phyloP scores from a whole-genome alignment of 2,329 filamentous ascomycete species.

The Ophiostoma ulmi region DNA sequence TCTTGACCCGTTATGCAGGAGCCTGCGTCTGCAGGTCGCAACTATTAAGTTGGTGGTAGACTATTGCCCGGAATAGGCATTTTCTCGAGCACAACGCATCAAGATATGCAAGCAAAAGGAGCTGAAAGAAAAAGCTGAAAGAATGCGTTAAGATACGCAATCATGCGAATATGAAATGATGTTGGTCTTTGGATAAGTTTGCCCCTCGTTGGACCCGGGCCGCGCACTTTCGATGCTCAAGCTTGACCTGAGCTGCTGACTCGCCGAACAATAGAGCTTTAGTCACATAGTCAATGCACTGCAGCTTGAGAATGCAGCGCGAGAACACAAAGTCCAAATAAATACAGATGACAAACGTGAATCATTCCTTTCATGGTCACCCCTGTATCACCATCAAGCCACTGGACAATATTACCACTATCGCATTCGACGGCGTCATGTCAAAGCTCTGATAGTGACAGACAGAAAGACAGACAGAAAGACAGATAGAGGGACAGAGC shows the following conservation, averaged over 20 bases:
- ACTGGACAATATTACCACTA: not conserved
- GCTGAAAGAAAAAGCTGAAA: not conserved
- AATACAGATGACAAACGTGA: not conserved
- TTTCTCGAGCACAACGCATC: not conserved
- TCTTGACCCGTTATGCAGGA: not conserved
- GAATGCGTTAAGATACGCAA: not conserved
- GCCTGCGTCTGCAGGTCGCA: not conserved
- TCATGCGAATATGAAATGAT: not conserved
- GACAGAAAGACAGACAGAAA: not conserved
- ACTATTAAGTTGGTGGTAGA: not conserved
- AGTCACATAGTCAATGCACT: not conserved
- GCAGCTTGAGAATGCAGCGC: not conserved
- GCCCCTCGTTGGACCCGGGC: not conserved
- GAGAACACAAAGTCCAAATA: not conserved
- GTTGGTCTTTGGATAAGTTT: not conserved
- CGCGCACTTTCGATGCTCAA: not conserved
- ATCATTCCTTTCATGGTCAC: not conserved
- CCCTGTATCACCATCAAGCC: not conserved
- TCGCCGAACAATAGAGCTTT: too few species aligned
- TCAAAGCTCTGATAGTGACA: constrained; percentile 1
- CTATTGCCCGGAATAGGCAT: not conserved
- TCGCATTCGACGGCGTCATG: constrained; percentile 3
- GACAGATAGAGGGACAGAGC: not conserved
- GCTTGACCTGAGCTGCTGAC: not conserved
- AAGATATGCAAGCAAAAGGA: not conserved